Evolutionary conservation across 331 rosid genomes (phyloP), one percentile per base, ranked within the genome.

Genomic region (Malus hybrid): DNA sequence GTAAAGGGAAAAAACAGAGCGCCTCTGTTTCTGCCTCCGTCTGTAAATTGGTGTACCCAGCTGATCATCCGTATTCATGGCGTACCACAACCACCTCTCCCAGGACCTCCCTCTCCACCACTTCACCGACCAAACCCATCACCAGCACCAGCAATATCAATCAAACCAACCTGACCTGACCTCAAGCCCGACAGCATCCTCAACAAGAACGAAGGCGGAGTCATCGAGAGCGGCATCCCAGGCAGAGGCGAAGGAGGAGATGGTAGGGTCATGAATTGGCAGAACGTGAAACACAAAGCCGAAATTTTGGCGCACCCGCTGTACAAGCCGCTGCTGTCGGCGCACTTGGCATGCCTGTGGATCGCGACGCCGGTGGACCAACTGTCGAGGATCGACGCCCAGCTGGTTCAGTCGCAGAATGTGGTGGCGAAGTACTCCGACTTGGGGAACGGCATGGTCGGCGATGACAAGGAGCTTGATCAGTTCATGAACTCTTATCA

Each of bases 351-450:
- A 19, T 95, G 99, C 76, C 83, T 95, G 28, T 85, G 97, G 81
- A 95, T 95, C 84, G 97, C 99, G 44, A 95, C 99, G 22, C 99
- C 97, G 55, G 99, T 95, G 16, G 97, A 95, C 80, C 99, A 95
- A 90, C 70, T 95, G 78, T 96, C 99, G 1, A 92, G 97, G 81
- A 95, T 95, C 76, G 97, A 95, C 59, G 97, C 97, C 24, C 97
- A 95, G 91, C 88, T 95, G 33, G 90, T 91, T 3, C 91, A 90
- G 89, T 92, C 99, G 3, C 93, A 95, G 91, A 95, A 89, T 90
- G 96, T 95, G 72, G 89, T 95, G 68, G 88, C 93, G 39, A 95
- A 95, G 81, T 95, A 92, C 88, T 95, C 97, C 10, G 86, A 92
- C 48, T 83, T 87, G 61, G 83, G 83, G 18, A 96, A 90, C 32